Base-by-base conservation (phyloP, 2,329 filamentous ascomycete genomes). In the Ophiostoma sp. region DNA sequence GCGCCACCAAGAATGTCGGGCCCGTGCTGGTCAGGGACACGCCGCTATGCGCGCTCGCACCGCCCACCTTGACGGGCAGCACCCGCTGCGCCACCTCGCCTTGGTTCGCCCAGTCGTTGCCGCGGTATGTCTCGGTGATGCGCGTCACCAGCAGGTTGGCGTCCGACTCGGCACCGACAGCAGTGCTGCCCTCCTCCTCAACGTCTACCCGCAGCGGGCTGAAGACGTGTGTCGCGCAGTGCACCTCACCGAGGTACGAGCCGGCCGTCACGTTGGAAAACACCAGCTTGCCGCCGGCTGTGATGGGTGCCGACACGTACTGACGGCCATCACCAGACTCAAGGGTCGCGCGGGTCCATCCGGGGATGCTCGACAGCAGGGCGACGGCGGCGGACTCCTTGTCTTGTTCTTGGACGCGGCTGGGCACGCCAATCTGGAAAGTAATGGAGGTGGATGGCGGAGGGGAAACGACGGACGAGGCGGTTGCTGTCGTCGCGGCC, bases 101-200 rank as follows among this genome's bases (percentile, higher is more conserved):
- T 79, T 90, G 92, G 80, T 97, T 97, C 22, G 86, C 90, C 94
- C 95, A 98, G 77, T 96, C 93, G 78, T 97, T 95, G 0, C 94
- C 94, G 66, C 94, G 87, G 80, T 91, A 97, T 33, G 94, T 97
- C 85, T 95, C 93, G 91, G 93, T 96, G 36, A 90, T 90, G 57
- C 61, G 61, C 22, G 86, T 83, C 2, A 94, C 85, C 64, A 86
- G 81, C 52, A 42, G 85, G 82, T 70, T 57, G 79, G 3, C 76
- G 76, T 64, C 59, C 3, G 70, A 78, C 79, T 63, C 36, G 36
- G 71, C 52, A 8, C 52, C 11, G 33, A 8, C 33, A 2, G 57
- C 4, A 9, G 48, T 3, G 6, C 2, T 42, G 36, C 15, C 61
- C 25, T 57, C 31, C 15, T 15, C 31, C 2, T 79, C 77, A 22